Percentiles rank a stretch among this genome's conserved stretches.
phyloP scores from a whole-genome alignment of 345 rosid species.

The Ricinus communis region DNA sequence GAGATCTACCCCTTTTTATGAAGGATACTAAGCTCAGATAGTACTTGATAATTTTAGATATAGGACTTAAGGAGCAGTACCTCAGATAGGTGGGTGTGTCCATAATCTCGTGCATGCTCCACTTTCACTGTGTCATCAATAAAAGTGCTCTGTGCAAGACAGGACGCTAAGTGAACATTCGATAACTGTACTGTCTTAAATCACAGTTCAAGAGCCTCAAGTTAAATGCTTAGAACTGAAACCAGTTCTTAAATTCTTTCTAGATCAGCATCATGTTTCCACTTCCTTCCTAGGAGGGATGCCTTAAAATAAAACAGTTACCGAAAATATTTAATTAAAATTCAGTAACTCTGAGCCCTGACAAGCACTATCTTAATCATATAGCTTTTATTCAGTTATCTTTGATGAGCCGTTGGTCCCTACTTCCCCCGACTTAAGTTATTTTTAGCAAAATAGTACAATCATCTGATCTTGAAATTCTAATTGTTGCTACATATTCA shows the following conservation, averaged over 20 bases:
- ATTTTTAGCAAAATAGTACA: too few relatives aligned
- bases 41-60: not conserved
- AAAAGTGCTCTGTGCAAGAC: slow-evolving; percentile 68
- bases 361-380: not conserved
- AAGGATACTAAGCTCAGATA: not conserved
- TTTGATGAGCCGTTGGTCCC: not conserved
- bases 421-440: too few relatives aligned
- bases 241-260: not conserved
- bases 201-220: not conserved
- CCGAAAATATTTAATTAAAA: not conserved
- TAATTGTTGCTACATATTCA: too few relatives aligned
- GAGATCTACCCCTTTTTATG: not conserved
- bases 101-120: slow-evolving; percentile 91
- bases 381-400: not conserved
- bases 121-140: slow-evolving; percentile 58
- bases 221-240: not conserved
- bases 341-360: not conserved
- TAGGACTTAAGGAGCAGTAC: slow-evolving; percentile 26
- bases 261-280: not conserved
- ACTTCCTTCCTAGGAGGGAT: too few relatives aligned
- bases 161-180: not conserved
- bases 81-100: slow-evolving; percentile 88
- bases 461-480: too few relatives aligned
- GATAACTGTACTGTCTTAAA: not conserved
- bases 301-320: too few relatives aligned